Evolutionary conservation across 495 filamentous ascomycete species (phyloP).

Genomic region (Astrocystis sublimbata): DNA sequence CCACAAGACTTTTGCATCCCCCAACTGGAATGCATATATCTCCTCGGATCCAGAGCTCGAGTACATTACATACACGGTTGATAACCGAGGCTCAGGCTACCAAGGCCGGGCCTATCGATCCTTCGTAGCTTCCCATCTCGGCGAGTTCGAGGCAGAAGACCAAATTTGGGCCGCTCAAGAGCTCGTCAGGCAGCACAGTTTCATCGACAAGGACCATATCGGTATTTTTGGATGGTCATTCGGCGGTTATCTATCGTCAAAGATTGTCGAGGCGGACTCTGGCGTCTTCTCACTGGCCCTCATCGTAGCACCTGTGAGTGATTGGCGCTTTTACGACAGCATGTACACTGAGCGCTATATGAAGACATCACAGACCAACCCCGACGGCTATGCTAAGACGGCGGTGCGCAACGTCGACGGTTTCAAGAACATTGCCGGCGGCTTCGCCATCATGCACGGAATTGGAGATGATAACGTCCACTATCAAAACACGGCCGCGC

Average conservation of each 20-base stretch:
- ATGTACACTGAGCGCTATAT: constrained; percentile 68
- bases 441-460: constrained; percentile 56
- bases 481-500: constrained; percentile 56
- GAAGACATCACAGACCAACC: constrained; percentile 54
- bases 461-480: constrained; percentile 63
- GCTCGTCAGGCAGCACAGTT: constrained; percentile 41
- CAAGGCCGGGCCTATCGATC: constrained; percentile 55
- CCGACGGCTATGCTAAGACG: constrained; percentile 47
- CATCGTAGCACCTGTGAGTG: constrained; percentile 55
- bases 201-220: constrained; percentile 53
- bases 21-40: constrained; percentile 55
- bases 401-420: constrained; percentile 47
- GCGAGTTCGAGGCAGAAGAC: constrained; percentile 55
- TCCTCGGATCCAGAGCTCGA: constrained; percentile 58
- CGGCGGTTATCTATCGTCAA: constrained; percentile 59
- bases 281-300: constrained; percentile 53
- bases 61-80: constrained; percentile 57
- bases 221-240: constrained; percentile 62
- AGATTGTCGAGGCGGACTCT: constrained; percentile 55
- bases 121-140: constrained; percentile 48
- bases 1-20: constrained; percentile 42
- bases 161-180: constrained; percentile 57
- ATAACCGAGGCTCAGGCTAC: constrained; percentile 58
- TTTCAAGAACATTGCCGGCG: constrained; percentile 54
- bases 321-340: constrained; percentile 64